Evolutionary conservation across 164 flowering plant species (phyloP).

Genomic region (Liriodendron chinense): DNA sequence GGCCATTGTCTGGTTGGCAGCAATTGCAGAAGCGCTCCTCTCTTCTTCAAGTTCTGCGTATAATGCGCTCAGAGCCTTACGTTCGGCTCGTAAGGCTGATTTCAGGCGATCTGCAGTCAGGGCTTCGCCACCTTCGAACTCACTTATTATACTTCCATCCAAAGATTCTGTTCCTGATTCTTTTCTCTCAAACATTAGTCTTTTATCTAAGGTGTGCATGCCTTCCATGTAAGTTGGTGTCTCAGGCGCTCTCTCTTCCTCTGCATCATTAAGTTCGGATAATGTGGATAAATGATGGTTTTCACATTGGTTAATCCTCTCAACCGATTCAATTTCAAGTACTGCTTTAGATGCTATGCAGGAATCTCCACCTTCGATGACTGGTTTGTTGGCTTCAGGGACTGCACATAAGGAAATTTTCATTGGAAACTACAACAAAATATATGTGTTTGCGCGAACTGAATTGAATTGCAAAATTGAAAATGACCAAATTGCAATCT

Average conservation of each 20-base stretch:
- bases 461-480: too few relatives aligned
- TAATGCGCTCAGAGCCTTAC: slow-evolving; percentile 51
- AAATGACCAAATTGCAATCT: too few relatives aligned
- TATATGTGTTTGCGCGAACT: too few relatives aligned
- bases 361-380: slow-evolving; percentile 16
- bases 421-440: too few relatives aligned
- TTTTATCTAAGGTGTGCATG: slow-evolving; percentile 39
- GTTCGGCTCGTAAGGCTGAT: slow-evolving; percentile 52
- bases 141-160: slow-evolving; percentile 65
- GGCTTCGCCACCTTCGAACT: slow-evolving; percentile 44
- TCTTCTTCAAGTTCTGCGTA: slow-evolving; percentile 91
- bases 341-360: background rate
- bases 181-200: slow-evolving; percentile 38
- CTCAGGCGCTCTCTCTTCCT: slow-evolving; percentile 62
- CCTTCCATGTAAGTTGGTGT: slow-evolving; percentile 51
- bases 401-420: slow-evolving; percentile 15
- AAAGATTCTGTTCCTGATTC: slow-evolving; percentile 52
- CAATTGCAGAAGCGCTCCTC: slow-evolving; percentile 80
- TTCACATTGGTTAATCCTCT: slow-evolving; percentile 15
- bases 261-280: slow-evolving; percentile 41
- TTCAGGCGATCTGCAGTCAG: slow-evolving; percentile 51
- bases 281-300: slow-evolving; percentile 19
- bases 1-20: slow-evolving; percentile 92
- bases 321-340: slow-evolving; percentile 13
- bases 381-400: slow-evolving; percentile 27